Conservation (phyloP, 352 stramenopile species). For the Lagenidium sp. region DNA sequence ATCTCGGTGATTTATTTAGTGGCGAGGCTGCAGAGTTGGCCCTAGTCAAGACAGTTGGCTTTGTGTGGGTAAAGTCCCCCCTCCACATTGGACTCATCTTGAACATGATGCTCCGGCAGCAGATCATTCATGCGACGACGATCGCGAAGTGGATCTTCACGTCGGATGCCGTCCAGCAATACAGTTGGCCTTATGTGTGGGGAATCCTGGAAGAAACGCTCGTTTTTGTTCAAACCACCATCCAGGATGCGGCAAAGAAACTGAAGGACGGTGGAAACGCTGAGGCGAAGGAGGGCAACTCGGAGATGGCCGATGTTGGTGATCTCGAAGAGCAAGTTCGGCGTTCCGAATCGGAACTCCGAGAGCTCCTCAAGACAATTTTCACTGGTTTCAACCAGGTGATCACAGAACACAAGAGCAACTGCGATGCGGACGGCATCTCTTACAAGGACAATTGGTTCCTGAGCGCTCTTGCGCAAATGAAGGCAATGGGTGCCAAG, state of each 20-base stretch:
- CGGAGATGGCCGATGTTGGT: slow-evolving; percentile 26
- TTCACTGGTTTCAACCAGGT: slow-evolving; percentile 69
- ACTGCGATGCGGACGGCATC: slow-evolving; percentile 61
- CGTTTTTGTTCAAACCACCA: slow-evolving; percentile 35
- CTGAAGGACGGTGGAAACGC: too few relatives aligned
- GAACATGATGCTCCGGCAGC: slow-evolving; percentile 71
- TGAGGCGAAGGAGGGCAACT: too few relatives aligned
- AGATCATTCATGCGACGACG: slow-evolving; percentile 50
- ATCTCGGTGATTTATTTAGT: slow-evolving; percentile 34
- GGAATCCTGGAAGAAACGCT: slow-evolving; percentile 69
- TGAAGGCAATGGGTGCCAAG: slow-evolving; percentile 51
- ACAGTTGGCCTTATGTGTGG: slow-evolving; percentile 86
- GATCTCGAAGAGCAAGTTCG: slow-evolving; percentile 33
- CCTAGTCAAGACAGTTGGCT: slow-evolving; percentile 57
- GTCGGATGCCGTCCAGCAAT: slow-evolving; percentile 73
- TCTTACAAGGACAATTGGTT: slow-evolving; percentile 81
- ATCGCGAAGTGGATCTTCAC: slow-evolving; percentile 79
- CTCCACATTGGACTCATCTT: slow-evolving; percentile 77
- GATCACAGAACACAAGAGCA: slow-evolving; percentile 65
- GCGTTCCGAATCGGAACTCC: slow-evolving; percentile 34
- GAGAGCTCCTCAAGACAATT: slow-evolving; percentile 37
- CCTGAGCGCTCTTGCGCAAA: slow-evolving; percentile 52
- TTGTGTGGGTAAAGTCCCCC: slow-evolving; percentile 74
- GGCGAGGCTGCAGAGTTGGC: slow-evolving; percentile 39
- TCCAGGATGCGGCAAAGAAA: slow-evolving; percentile 22